Evolutionary conservation across 106 monocot species (phyloP), one percentile per base, ranked within the genome.

Genomic region (Dioscorea zingiberensis): DNA sequence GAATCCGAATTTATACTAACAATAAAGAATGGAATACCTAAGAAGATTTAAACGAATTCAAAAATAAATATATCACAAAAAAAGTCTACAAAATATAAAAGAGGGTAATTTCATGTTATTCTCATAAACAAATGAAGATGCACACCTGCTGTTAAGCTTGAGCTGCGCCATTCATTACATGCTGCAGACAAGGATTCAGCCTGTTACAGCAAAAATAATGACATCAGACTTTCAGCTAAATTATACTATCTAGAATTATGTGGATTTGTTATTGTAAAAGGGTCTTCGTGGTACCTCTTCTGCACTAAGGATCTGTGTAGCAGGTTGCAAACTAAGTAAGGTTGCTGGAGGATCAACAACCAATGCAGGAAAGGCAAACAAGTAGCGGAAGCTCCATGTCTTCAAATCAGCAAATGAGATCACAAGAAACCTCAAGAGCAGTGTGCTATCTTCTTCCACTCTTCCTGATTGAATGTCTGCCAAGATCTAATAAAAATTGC

Each of bases 361-460:
- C 69, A 93, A 70, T 65, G 98, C 93, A 69, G 98, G 98, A 76
- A 98, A 98, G 11, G 86, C 98, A 74, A 88, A 84, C 89, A 84
- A 89, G 67, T 93, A 86, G 59, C 77, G 61, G 67, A 98, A 93
- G 14, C 59, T 82, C 89, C 89, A 93, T 64, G 80, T 98, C 58
- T 98, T 98, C 46, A 98, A 38, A 82, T 98, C 98, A 51, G 98
- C 89, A 74, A 77, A 98, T 27, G 98, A 89, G 68, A 93, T 93
- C 16, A 98, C 27, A 74, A 93, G 74, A 63, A 93, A 98, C 64
- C 93, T 93, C 21, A 77, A 76, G 47, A 98, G 93, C 48, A 93
- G 9, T 44, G 79, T 26, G 27, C 80, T 51, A 21, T 98, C 82
- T 65, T 97, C 92, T 53, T 89, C 89, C 54, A 65, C 88, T 65